phyloP scores from a whole-genome alignment of 306 rosid genomes.

The Cotoneaster glaucophyllus region DNA sequence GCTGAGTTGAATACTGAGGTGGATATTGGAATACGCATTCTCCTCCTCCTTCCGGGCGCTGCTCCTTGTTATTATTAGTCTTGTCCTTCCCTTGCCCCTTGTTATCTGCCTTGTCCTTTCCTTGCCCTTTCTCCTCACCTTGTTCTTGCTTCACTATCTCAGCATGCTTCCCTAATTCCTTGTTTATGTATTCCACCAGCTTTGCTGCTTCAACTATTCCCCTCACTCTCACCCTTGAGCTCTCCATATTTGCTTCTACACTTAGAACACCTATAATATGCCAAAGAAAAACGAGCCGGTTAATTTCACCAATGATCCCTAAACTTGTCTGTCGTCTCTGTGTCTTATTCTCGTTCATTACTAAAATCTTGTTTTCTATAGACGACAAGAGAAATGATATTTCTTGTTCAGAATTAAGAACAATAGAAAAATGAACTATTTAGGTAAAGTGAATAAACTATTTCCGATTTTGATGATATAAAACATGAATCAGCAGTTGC shows the following conservation, averaged over 20 bases:
- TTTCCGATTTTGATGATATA: too few species aligned
- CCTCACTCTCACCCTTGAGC: conserved; percentile 46
- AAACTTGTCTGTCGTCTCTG: too few species aligned
- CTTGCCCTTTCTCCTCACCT: background rate
- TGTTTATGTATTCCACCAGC: conserved; percentile 36
- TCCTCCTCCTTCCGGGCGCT: background rate
- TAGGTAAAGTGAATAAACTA: too few species aligned
- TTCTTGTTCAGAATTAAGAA: too few species aligned
- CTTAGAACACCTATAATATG: conserved; percentile 37
- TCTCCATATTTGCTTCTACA: conserved; percentile 45
- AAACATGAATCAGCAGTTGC: background rate
- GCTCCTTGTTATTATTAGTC: background rate
- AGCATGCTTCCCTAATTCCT: conserved; percentile 45
- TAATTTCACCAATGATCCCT: too few species aligned
- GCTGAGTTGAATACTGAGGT: conserved; percentile 46
- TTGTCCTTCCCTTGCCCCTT: background rate
- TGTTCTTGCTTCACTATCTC: conserved; percentile 35
- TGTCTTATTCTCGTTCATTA: too few species aligned
- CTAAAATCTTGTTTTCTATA: too few species aligned
- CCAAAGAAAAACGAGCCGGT: background rate
- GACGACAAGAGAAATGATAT: too few species aligned
- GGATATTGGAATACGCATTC: conserved; percentile 29
- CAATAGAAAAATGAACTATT: too few species aligned
- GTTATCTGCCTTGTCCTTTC: background rate
- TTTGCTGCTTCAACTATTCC: conserved; percentile 46